A percentile compares a stretch with the other conserved stretches of the same genome.
Conservation (phyloP, 371 early-diverging fungal genomes). For the Syncephalastrum contaminatum region DNA sequence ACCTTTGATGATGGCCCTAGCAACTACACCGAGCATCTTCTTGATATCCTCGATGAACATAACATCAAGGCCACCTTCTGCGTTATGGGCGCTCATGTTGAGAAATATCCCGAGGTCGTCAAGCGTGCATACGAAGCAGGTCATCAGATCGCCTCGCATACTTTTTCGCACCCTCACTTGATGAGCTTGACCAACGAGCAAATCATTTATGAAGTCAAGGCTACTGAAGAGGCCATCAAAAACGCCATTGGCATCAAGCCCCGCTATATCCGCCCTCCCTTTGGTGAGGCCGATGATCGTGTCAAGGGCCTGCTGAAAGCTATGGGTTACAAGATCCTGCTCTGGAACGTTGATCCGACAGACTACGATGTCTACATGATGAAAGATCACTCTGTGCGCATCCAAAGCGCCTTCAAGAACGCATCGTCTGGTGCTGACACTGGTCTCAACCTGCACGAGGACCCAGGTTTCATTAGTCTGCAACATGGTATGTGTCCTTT, state of each 20-base stretch:
- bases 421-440: slow-evolving; percentile 28
- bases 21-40: slow-evolving; percentile 43
- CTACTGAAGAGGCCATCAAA: slow-evolving; percentile 48
- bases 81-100: slow-evolving; percentile 56
- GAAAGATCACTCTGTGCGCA: slow-evolving; percentile 15
- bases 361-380: slow-evolving; percentile 38
- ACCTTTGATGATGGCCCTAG: slow-evolving; percentile 75
- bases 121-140: slow-evolving; percentile 49
- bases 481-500: slow-evolving; percentile 35
- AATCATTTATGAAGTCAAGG: slow-evolving; percentile 39
- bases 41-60: slow-evolving; percentile 47
- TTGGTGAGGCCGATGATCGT: slow-evolving; percentile 51
- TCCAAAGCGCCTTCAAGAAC: slow-evolving; percentile 24
- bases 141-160: slow-evolving; percentile 56
- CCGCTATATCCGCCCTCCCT: slow-evolving; percentile 61
- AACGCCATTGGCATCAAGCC: slow-evolving; percentile 55
- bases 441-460: slow-evolving; percentile 35
- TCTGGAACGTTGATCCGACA: slow-evolving; percentile 59
- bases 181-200: slow-evolving; percentile 38
- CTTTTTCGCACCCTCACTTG: slow-evolving; percentile 51
- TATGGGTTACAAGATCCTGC: slow-evolving; percentile 51
- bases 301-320: slow-evolving; percentile 44
- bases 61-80: slow-evolving; percentile 71
- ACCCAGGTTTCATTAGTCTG: slow-evolving; percentile 43
- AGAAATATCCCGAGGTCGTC: slow-evolving; percentile 28